Base-by-base conservation (phyloP, 768 basidiomycete species). In the Clavaria fumosa region DNA sequence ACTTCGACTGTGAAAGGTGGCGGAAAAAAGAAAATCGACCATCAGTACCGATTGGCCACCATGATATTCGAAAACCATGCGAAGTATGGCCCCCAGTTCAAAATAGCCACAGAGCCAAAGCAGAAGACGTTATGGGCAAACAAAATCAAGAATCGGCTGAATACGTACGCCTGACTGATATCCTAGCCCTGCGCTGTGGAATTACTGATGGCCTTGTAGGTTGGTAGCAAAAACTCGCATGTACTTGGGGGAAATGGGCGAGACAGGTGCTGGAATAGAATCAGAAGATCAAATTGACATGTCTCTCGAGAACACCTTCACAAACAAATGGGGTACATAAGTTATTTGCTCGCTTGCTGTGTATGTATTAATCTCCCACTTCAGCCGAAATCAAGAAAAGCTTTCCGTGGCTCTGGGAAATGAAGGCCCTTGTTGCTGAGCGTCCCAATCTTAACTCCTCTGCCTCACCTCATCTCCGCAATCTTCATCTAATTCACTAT, bases 231-330 rank as follows among this genome's bases (percentile, higher is more conserved):
- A 34, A n/a, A 34, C 33, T 23, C 17, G 7, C 10, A 27, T 34
- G 20, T 24, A 34, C 20, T 4, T 23, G 5, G 15, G 27, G 36
- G 36, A 22, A 11, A 28, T 43, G 35, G 48, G 48, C 10, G 15
- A 43, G 33, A 46, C 48, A 10, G 48, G 48, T 11, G 44, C 31
- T 24, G 48, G 48, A 4, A 50, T 50, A 22, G 34, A 21, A 11
- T 22, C 24, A 9, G 44, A 33, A 22, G 31, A 34, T 12, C 40
- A 49, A 9, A 40, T 50, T 22, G 42, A 50, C 24, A 44, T 44
- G 39, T 10, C 17, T 18, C 12, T 20, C 23, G 37, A 31, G 14
- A 45, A 45, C 21, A 30, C 22, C 14, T 42, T 45, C 21, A 45
- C n/a, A n/a, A n/a, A n/a, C n/a, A n/a, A n/a, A n/a, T n/a, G n/a